Base-by-base conservation (phyloP, 345 rosid genomes). In the rapeseed (Brassica napus) region DNA sequence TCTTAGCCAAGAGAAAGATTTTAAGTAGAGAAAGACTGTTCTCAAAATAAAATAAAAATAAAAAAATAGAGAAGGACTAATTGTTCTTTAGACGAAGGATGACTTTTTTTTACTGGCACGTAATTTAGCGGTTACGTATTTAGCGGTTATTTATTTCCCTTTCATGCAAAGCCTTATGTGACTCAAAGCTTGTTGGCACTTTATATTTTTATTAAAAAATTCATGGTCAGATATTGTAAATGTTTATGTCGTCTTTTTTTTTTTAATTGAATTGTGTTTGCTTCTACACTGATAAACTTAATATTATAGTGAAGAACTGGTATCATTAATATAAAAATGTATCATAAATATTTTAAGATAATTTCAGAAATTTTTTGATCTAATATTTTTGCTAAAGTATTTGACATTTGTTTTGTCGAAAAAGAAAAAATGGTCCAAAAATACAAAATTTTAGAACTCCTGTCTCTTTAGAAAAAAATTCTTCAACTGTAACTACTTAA, bases 131-230 rank as follows among this genome's bases (percentile, higher is more conserved):
- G n/a, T n/a, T n/a, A n/a, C n/a, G n/a, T n/a, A n/a, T n/a, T n/a
- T n/a, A n/a, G n/a, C 16, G 16, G 55, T 47, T 47, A 47, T 73
- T 58, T 39, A 24, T 59, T 59, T 15, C 23, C 7, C 60, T 64
- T 55, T 37, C 74, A 67, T 67, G 70, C 71, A 60, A 32, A 58
- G 69, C 55, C 11, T 16, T 1, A 44, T 1, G 23, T 67, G 78
- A 34, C 64, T 68, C 15, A 57, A 9, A 68, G 28, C 60, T 26
- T 49, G 15, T 31, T 73, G 78, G 75, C 59, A 64, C 2, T 34
- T 8, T 4, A 15, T 42, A 68, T 47, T 47, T 44, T 47, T 58
- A 8, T 69, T 3, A 28, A 69, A 24, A n/a, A 52, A 15, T 5
- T 28, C 44, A 69, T 37, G 26, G 44, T 6, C 31, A 28, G 4